Evolutionary conservation across 2,329 filamentous ascomycete species (phyloP).

Genomic region (Fusarium sp.): DNA sequence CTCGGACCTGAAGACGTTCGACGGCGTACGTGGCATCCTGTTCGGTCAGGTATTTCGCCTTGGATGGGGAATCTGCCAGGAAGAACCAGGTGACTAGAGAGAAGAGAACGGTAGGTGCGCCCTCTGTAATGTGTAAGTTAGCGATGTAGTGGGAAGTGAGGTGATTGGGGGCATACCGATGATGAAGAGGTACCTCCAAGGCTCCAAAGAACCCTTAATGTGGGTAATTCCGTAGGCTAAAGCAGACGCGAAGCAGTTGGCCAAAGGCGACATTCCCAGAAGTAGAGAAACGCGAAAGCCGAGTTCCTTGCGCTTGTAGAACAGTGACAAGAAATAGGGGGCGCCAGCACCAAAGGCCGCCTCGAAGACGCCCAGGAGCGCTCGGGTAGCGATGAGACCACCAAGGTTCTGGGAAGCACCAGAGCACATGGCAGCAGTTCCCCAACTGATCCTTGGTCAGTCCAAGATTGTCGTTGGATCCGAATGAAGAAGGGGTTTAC

Average conservation of each 20-base stretch:
- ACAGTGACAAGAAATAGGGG: slow-evolving; percentile 26
- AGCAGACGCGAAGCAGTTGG: slow-evolving; percentile 24
- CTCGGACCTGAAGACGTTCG: slow-evolving; percentile 16
- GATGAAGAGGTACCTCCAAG: slow-evolving; percentile 21
- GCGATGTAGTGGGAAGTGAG: not conserved
- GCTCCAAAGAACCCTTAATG: slow-evolving; percentile 12
- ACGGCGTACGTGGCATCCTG: slow-evolving; percentile 17
- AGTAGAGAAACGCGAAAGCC: slow-evolving; percentile 23
- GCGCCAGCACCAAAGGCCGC: slow-evolving; percentile 25
- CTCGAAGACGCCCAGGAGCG: slow-evolving; percentile 23
- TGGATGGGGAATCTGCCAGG: slow-evolving; percentile 15
- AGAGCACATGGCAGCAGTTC: slow-evolving; percentile 25
- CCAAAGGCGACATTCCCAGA: slow-evolving; percentile 21
- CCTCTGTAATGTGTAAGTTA: not conserved
- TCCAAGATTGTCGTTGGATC: no score
- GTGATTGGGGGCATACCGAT: slow-evolving; percentile 4
- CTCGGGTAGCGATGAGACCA: slow-evolving; percentile 14
- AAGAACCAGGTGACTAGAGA: slow-evolving; percentile 13
- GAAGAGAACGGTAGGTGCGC: slow-evolving; percentile 18
- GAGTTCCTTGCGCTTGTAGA: slow-evolving; percentile 17
- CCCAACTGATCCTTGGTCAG: slow-evolving; percentile 27
- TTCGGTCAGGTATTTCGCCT: slow-evolving; percentile 12
- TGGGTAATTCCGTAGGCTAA: slow-evolving; percentile 26
- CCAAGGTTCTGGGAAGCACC: slow-evolving; percentile 16
- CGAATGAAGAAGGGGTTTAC: no score